Percentiles rank a stretch among this genome's conserved stretches.
phyloP scores from a whole-genome alignment of 441 rosid genomes.

The Bruguiera hainesii region DNA sequence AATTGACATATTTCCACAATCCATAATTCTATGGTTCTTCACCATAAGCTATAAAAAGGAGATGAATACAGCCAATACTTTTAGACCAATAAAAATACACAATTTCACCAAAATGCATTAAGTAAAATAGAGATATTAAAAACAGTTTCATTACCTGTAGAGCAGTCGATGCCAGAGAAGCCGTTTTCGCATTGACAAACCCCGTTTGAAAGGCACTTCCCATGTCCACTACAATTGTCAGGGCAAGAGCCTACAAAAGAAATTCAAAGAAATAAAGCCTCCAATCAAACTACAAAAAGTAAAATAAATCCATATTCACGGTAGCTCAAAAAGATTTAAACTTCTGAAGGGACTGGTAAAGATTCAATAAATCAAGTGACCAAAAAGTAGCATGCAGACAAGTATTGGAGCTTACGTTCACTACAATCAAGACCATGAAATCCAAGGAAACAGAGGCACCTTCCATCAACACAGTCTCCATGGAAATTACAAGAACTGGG shows the following conservation, averaged over 20 bases:
- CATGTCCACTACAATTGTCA: conserved; percentile 69
- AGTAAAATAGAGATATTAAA: neutral
- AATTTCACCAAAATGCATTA: too few species aligned
- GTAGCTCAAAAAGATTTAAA: too few species aligned
- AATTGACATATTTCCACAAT: neutral
- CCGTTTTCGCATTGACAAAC: conserved; percentile 71
- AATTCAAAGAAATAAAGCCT: conserved; percentile 1
- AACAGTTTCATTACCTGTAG: conserved; percentile 57
- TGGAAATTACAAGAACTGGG: conserved; percentile 72
- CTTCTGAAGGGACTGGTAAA: neutral
- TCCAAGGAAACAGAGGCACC: conserved; percentile 84
- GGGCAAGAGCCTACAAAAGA: conserved; percentile 72
- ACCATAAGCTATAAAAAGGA: neutral
- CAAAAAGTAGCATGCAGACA: conserved; percentile 8
- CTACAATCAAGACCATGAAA: conserved; percentile 90
- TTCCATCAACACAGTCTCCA: conserved; percentile 91
- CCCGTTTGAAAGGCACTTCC: conserved; percentile 75
- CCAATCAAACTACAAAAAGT: neutral
- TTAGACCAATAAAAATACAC: too few species aligned
- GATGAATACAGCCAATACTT: too few species aligned
- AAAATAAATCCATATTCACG: neutral
- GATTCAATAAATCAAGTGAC: neutral
- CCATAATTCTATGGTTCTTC: neutral
- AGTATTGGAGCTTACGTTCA: conserved; percentile 52
- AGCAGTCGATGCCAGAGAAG: conserved; percentile 90